A percentile compares a stretch with the other conserved stretches of the same genome.
These are phyloP conservation scores for Aschersonia sp. DNA, from an alignment of 2,329 filamentous ascomycete genomes.

Conservation along the genomic window DNA sequence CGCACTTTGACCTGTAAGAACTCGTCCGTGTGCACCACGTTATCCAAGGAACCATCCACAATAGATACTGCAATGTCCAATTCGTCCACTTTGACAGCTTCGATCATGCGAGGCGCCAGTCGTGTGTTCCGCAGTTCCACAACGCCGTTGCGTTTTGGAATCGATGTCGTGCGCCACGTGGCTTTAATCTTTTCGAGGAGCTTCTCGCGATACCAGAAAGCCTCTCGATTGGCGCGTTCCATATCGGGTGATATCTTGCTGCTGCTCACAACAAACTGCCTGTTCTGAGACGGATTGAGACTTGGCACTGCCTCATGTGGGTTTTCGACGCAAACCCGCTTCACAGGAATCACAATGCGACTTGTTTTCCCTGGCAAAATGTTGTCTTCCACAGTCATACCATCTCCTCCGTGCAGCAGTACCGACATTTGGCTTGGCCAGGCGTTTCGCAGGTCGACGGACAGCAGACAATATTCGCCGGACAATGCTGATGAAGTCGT, in stretches of 20 bases:
- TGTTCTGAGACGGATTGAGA: conserved; percentile 65
- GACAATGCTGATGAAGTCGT: conserved; percentile 26
- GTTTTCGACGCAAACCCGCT: conserved; percentile 61
- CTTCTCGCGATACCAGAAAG: conserved; percentile 83
- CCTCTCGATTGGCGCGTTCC: conserved; percentile 64
- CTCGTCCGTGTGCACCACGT: conserved; percentile 22
- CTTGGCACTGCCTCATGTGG: conserved; percentile 66
- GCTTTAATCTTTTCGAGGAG: conserved; percentile 59
- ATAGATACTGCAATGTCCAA: conserved; percentile 44
- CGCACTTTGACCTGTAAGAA: conserved; percentile 59
- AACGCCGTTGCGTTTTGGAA: conserved; percentile 41
- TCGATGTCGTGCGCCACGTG: conserved; percentile 49
- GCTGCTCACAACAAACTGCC: conserved; percentile 84
- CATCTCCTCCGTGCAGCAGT: conserved; percentile 39
- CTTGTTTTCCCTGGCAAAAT: conserved; percentile 56
- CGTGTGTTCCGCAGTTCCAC: conserved; percentile 68
- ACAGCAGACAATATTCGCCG: conserved; percentile 56
- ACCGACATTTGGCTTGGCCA: conserved; percentile 73
- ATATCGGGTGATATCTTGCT: conserved; percentile 65
- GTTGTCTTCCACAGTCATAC: conserved; percentile 34
- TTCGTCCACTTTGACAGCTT: conserved; percentile 69
- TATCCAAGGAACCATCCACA: conserved; percentile 9
- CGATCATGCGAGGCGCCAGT: conserved; percentile 65
- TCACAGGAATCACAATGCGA: conserved; percentile 62
- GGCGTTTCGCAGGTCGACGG: conserved; percentile 76